phyloP scores from a whole-genome alignment of 176 grass and related monocot genomes.

The Luzula sylvatica region DNA sequence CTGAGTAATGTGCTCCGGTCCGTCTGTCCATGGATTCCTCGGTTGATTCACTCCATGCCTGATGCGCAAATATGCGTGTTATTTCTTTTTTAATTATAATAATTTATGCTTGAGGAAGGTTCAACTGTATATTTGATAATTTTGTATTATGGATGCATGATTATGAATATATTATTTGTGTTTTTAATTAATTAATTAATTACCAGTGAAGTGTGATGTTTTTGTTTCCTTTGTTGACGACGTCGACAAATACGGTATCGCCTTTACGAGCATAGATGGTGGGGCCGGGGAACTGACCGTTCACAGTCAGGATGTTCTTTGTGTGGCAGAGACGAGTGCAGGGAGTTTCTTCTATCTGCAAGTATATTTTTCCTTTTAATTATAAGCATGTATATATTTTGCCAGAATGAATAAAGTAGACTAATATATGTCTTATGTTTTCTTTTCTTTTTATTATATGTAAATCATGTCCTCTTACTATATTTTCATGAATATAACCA shows the following conservation, averaged over 20 bases:
- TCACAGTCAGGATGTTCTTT: conserved; percentile 49
- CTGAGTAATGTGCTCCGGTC: conserved; percentile 51
- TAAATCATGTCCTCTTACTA: too few relatives aligned
- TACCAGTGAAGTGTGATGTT: conserved; percentile 72
- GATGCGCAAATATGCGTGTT: background rate
- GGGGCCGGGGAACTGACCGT: conserved; percentile 50
- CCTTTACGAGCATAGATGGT: conserved; percentile 43
- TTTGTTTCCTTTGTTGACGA: conserved; percentile 35
- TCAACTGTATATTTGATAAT: too few relatives aligned
- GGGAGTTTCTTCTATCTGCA: conserved; percentile 34
- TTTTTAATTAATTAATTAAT: background rate
- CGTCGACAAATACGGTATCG: conserved; percentile 37
- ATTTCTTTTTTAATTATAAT: background rate
- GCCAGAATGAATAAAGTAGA: too few relatives aligned
- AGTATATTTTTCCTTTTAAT: too few relatives aligned
- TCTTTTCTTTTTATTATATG: too few relatives aligned
- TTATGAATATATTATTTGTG: background rate
- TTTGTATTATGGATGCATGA: background rate
- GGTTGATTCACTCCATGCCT: conserved; percentile 61
- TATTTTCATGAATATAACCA: too few relatives aligned
- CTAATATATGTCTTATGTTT: too few relatives aligned
- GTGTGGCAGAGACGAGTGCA: conserved; percentile 34
- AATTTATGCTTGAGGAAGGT: background rate
- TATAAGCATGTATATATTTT: too few relatives aligned
- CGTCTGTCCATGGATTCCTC: conserved; percentile 42